phyloP scores from a whole-genome alignment of 1,139 yeast species.

The Zygosaccharomyces sapae region DNA sequence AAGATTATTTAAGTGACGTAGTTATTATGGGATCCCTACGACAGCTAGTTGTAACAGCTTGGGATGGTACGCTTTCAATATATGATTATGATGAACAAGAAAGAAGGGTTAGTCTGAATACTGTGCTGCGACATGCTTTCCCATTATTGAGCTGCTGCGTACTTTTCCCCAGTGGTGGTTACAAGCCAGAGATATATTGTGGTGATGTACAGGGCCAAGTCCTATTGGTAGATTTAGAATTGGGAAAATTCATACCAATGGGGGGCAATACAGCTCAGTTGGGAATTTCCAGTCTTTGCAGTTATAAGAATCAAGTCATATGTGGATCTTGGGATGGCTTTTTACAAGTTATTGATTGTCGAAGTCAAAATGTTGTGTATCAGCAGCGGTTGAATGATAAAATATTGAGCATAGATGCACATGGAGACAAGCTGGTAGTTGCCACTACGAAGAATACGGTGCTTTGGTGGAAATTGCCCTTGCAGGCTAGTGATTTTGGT shows the following conservation, averaged over 20 bases:
- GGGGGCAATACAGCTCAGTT: slow-evolving; percentile 12
- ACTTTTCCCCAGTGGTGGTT: slow-evolving; percentile 2
- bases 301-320: slow-evolving; percentile 15
- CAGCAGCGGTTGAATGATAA: slow-evolving; percentile 37
- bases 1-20: slow-evolving; percentile 31
- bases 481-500: slow-evolving; percentile 44
- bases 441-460: slow-evolving; percentile 46
- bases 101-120: slow-evolving; percentile 12
- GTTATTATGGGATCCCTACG: slow-evolving; percentile 14
- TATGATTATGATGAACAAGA: slow-evolving; percentile 16
- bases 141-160: slow-evolving; percentile 24
- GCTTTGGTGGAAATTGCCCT: slow-evolving; percentile 58
- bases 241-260: slow-evolving; percentile 16
- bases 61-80: slow-evolving; percentile 33
- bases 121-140: slow-evolving; percentile 16
- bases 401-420: slow-evolving; percentile 61
- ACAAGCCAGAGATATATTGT: slow-evolving; percentile 19
- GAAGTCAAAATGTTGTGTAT: slow-evolving; percentile 11
- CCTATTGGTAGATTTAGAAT: slow-evolving; percentile 24
- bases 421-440: slow-evolving; percentile 47
- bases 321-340: slow-evolving; percentile 36
- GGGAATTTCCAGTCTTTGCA: slow-evolving; percentile 23
- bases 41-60: slow-evolving; percentile 26
- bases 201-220: slow-evolving; percentile 34
- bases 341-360: slow-evolving; percentile 24